phyloP scores from a whole-genome alignment of 1,284 basidiomycete species.

The Ceratobasidium papillatum region DNA sequence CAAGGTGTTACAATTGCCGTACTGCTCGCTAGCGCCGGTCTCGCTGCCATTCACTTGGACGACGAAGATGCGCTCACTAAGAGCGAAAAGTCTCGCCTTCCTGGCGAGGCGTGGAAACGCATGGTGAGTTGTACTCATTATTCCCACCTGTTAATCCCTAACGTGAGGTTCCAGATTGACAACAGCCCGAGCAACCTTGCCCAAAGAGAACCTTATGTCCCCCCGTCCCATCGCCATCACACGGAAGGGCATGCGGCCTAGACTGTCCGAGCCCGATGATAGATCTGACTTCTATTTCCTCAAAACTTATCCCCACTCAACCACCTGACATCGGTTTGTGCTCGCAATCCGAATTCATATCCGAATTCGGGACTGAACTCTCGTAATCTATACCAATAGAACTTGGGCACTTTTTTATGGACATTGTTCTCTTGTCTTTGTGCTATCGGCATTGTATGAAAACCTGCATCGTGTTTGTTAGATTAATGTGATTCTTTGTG shows the following conservation, averaged over 20 bases:
- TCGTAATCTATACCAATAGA: not conserved
- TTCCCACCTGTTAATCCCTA: not conserved
- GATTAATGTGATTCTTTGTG: not conserved
- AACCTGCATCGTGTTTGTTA: not conserved
- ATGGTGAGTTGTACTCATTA: constrained; percentile 21
- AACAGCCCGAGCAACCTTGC: constrained; percentile 38
- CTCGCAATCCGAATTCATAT: constrained; percentile 37
- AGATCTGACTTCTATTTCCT: not conserved
- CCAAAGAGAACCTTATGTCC: constrained; percentile 24
- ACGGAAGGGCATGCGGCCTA: not conserved
- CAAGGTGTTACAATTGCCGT: constrained; percentile 37
- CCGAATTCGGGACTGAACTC: constrained; percentile 31
- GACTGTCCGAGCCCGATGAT: not conserved
- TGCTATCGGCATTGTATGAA: not conserved
- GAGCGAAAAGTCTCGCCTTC: constrained; percentile 55
- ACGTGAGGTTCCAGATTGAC: constrained; percentile 10
- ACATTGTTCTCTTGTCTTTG: not conserved
- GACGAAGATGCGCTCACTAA: constrained; percentile 64
- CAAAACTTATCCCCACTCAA: not conserved
- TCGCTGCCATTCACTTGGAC: constrained; percentile 26
- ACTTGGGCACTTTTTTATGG: not conserved
- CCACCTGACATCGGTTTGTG: not conserved
- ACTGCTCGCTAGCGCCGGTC: constrained; percentile 33
- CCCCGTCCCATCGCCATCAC: constrained; percentile 22
- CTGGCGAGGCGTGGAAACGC: constrained; percentile 37